These are phyloP conservation scores for Cladobotryum protrusum DNA, from an alignment of 2,329 filamentous ascomycete species.

Conservation along the genomic window DNA sequence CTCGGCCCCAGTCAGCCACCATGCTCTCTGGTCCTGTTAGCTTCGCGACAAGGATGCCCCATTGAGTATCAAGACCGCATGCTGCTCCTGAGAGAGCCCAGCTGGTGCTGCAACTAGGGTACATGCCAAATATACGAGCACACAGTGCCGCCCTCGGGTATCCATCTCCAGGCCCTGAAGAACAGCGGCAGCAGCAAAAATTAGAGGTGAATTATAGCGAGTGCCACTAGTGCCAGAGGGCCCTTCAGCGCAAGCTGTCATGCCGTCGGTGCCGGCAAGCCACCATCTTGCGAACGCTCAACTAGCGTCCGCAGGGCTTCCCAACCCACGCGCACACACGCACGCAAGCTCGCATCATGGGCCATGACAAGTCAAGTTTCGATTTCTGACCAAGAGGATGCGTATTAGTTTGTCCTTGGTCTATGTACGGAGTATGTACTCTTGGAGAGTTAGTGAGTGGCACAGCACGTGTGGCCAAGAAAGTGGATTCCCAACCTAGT, in stretches of 20 bases:
- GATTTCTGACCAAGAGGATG: neutral
- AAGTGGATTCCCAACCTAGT: neutral
- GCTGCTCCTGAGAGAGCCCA: constrained; percentile 10
- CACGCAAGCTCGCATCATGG: too few relatives aligned
- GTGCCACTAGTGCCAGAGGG: constrained; percentile 9
- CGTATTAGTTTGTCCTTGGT: too few relatives aligned
- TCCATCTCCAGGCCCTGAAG: too few relatives aligned
- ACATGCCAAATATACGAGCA: too few relatives aligned
- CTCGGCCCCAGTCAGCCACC: constrained; percentile 9
- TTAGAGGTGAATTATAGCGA: constrained; percentile 1
- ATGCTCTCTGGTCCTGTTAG: constrained; percentile 4
- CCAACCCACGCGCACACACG: neutral
- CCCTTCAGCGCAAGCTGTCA: constrained; percentile 7
- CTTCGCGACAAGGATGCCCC: constrained; percentile 7
- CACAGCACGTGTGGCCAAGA: constrained; percentile 12
- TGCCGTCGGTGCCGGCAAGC: constrained; percentile 16
- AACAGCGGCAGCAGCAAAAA: too few relatives aligned
- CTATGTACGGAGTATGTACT: too few relatives aligned
- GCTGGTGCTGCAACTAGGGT: too few relatives aligned
- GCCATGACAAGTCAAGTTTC: too few relatives aligned
- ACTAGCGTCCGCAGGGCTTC: constrained; percentile 13
- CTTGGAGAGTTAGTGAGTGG: constrained; percentile 3
- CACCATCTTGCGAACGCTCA: constrained; percentile 13
- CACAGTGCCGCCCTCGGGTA: too few relatives aligned
- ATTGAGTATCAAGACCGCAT: constrained; percentile 13